Base-by-base conservation (phyloP, 179 eudicot genomes). In the Sideroxylon spinosum region DNA sequence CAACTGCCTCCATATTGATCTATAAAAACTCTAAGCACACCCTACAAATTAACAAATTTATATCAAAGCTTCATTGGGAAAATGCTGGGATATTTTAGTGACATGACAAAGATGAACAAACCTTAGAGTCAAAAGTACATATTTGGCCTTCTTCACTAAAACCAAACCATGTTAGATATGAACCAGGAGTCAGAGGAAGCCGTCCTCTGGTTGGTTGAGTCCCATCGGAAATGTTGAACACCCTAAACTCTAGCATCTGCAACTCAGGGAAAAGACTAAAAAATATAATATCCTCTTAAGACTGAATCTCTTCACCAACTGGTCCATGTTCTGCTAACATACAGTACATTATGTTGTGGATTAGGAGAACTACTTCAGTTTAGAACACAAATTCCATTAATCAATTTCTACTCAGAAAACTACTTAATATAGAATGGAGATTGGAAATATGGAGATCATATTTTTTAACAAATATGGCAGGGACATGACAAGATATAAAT, bases 1-100 rank as follows among this genome's bases (percentile, higher is more conserved):
- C 99, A 95, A 79, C 88, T 89, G 82, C 98, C 98, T n/a, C 99
- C 99, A 84, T 81, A 93, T 82, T 95, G 99, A 80, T 88, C 89
- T 26, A 91, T 84, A 71, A 88, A 93, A 65, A 95, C 92, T 80
- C 98, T 87, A 44, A 95, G 84, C 44, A 95, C 78, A 57, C 98
- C 99, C 99, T 95, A 55, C 82, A 82, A 28, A 65, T 79, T 76
- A 9, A 22, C 53, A 68, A 14, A 17, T 26, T 57, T 72, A 32
- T 55, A 78, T 52, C 66, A 69, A 52, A 26, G 20, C 62, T 48
- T 7, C 20, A 7, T 2, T 44, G 26, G 50, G 67, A 13, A 74
- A 61, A 17, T 53, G 7, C 26, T 19, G 12, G 55, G 3, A 70
- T 29, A 16, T 44, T 14, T n/a, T 19, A 52, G 56, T 49, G 79